These are phyloP conservation scores for Syzygium aromaticum DNA, from an alignment of 345 rosid species.

Conservation along the genomic window DNA sequence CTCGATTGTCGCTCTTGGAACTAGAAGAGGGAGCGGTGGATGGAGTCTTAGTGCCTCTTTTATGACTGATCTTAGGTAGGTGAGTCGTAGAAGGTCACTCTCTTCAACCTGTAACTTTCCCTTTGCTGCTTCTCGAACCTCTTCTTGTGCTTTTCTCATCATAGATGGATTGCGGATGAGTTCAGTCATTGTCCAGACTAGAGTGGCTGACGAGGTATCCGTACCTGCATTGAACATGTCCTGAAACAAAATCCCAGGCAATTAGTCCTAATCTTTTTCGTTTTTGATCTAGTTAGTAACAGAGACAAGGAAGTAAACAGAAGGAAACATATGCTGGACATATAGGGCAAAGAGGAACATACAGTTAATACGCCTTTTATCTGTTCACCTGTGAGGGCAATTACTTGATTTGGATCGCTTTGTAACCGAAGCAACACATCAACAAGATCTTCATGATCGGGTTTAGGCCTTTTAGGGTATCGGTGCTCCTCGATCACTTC, in stretches of 20 bases:
- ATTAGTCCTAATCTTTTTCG: not conserved
- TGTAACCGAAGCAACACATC: slow-evolving; percentile 27
- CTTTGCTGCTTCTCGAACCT: slow-evolving; percentile 13
- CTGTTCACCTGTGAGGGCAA: slow-evolving; percentile 7
- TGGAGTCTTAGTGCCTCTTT: slow-evolving; percentile 30
- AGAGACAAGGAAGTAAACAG: not conserved
- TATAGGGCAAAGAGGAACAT: not conserved
- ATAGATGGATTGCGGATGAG: slow-evolving; percentile 17
- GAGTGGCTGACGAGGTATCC: slow-evolving; percentile 19
- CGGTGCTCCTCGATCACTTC: slow-evolving; percentile 24
- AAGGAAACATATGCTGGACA: not conserved
- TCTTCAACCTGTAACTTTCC: slow-evolving; percentile 18
- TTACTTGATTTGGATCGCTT: slow-evolving; percentile 8
- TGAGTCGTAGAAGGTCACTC: slow-evolving; percentile 14
- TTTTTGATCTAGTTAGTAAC: not conserved
- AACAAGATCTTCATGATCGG: slow-evolving; percentile 22
- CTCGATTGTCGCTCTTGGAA: slow-evolving; percentile 31
- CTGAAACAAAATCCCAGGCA: slow-evolving; percentile 3
- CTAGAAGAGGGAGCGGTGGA: slow-evolving; percentile 20
- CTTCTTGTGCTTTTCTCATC: slow-evolving; percentile 22
- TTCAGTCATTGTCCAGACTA: slow-evolving; percentile 34
- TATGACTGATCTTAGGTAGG: slow-evolving; percentile 16
- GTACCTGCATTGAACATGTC: slow-evolving; percentile 40
- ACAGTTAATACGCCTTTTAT: slow-evolving; percentile 23
- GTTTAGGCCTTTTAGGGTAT: slow-evolving; percentile 8